Percentiles rank a stretch among this genome's conserved stretches.
Conservation (phyloP, 2,329 filamentous ascomycete genomes). For the Aspergillus awamori region DNA sequence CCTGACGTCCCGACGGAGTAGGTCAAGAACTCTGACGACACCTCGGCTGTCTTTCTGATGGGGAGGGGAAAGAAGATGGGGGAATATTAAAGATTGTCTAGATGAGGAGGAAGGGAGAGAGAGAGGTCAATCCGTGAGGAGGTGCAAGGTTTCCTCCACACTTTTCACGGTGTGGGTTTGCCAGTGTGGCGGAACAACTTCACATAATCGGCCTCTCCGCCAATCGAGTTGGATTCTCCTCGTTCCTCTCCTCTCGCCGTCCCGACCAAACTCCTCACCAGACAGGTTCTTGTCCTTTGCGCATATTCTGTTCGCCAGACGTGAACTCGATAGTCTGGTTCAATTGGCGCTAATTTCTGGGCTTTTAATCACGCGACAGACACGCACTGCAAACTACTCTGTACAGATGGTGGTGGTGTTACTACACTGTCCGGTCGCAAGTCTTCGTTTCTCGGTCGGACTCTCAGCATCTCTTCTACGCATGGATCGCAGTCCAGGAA, state of each 20-base stretch:
- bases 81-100: background rate
- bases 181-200: slow-evolving; percentile 30
- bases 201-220: slow-evolving; percentile 19
- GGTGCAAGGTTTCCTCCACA: slow-evolving; percentile 33
- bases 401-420: background rate
- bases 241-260: slow-evolving; percentile 17
- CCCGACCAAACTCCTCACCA: slow-evolving; percentile 9
- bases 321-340: background rate
- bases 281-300: background rate
- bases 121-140: background rate
- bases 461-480: background rate
- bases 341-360: background rate
- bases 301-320: background rate
- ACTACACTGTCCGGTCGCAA: slow-evolving; percentile 3
- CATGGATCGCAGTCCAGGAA: background rate
- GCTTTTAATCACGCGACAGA: background rate
- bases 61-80: too few species aligned
- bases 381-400: background rate
- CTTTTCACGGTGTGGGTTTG: slow-evolving; percentile 33
- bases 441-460: background rate
- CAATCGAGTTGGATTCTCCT: slow-evolving; percentile 15
- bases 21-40: slow-evolving; percentile 5
- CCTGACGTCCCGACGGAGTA: background rate
- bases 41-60: background rate
- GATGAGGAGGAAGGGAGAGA: background rate